Base-by-base conservation (phyloP, 331 rosid genomes). In the Rosa hybrid region DNA sequence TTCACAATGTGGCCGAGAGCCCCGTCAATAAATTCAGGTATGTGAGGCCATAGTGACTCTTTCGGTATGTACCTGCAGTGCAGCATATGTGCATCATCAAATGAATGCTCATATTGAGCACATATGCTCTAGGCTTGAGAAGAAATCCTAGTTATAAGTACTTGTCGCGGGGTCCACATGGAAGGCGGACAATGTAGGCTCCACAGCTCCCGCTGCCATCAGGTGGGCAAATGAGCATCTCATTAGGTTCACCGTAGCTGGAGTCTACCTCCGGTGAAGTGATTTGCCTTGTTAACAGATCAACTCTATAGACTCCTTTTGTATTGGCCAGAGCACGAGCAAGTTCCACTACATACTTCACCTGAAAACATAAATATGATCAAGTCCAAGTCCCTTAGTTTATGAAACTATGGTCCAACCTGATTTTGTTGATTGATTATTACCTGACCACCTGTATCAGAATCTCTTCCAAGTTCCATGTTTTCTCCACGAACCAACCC, bases 381-480 rank as follows among this genome's bases (percentile, higher is more conserved):
- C 25, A 30, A 20, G 16, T 44, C 34, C 44, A 10, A 38, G 5
- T 53, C 38, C 67, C 1, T 3, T 34, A 56, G 68, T 42, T 13
- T 57, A 68, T 39, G 27, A 68, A 16, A 53, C 42, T 20, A 38
- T 1, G 17, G 12, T 14, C 18, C 7, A 39, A n/a, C 67, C 10
- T 60, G 67, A 11, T 60, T 21, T 53, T 6, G 38, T 46, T 38
- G 45, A 62, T 62, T 49, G 45, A 44, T 48, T 60, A 20, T 67
- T 78, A 91, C 97, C 92, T 92, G 97, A 18, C 97, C 97, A 67
- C 97, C 97, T 0, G 97, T 92, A 69, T 92, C 96, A 56, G 97
- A 92, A 81, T 92, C 97, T 83, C 92, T 86, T 65, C 97, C 97
- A 13, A 92, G 96, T 81, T 92, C 96, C 97, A 92, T 92, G 78